Percentiles rank a stretch among this genome's conserved stretches.
Conservation (phyloP, 208 protist genomes). For the Leishmania arabica region DNA sequence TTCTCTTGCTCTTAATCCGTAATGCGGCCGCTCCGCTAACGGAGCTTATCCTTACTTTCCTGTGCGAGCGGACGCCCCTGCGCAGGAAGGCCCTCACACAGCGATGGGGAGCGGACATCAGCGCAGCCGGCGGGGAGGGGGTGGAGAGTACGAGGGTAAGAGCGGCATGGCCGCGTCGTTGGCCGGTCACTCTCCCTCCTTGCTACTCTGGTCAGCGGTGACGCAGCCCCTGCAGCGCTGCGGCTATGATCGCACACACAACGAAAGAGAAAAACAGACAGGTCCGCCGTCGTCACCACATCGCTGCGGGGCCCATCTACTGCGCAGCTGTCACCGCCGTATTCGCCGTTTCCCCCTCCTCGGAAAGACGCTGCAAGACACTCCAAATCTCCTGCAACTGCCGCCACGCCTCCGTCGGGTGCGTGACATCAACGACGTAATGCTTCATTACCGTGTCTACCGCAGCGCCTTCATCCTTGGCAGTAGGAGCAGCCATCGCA, state of each 20-base stretch:
- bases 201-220: too few species aligned
- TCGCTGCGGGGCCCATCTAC: neutral
- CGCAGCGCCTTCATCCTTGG: neutral
- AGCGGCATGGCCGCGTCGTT: neutral
- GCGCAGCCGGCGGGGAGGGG: neutral
- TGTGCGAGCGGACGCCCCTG: too few species aligned
- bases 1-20: neutral
- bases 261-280: neutral
- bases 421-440: slow-evolving; percentile 73
- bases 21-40: neutral
- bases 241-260: neutral
- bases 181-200: neutral
- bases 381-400: slow-evolving; percentile 68
- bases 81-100: neutral
- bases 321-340: neutral
- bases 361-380: slow-evolving; percentile 32
- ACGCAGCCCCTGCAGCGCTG: neutral
- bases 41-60: too few species aligned
- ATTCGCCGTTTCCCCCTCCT: slow-evolving; percentile 4
- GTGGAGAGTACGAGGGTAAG: neutral
- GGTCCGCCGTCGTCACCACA: neutral
- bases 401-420: slow-evolving; percentile 41
- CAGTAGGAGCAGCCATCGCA: neutral
- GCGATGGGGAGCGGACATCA: neutral
- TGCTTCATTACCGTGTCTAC: slow-evolving; percentile 40